Base-by-base conservation (phyloP, 352 stramenopile species). In the Phytophthora sojae region DNA sequence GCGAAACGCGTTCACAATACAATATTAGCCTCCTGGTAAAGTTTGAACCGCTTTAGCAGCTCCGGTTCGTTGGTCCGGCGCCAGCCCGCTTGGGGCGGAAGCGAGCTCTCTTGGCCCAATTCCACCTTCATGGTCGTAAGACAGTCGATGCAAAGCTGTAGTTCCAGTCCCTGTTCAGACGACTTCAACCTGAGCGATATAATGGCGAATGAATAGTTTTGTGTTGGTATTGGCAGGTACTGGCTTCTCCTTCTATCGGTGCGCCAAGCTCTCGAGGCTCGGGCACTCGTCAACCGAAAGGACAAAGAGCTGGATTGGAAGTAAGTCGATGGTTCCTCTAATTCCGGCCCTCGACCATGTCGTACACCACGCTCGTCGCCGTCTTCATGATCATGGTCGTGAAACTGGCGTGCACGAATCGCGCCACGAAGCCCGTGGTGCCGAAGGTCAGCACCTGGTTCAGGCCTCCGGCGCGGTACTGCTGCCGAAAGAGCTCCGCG, bases 311-410 rank as follows among this genome's bases (percentile, higher is more conserved):
- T 67, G 25, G 61, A 51, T 57, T 19, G 37, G 57, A 39, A 39
- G 45, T 61, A 68, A 64, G 50, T 50, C 42, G 55, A 35, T 51
- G 47, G 51, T 11, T 30, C 26, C 37, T 71, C 63, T 79, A 76
- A 54, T 65, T 62, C n/a, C 74, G 68, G 14, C 78, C 64, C 71
- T 92, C 85, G 49, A 90, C 84, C 69, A 83, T 80, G 39, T 96
- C 89, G 73, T 97, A 97, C 57, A 97, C 82, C 72, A 93, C 81
- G 65, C 75, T 92, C 35, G 86, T 95, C 12, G 81, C 87, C 4
- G 90, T 95, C 80, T 97, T 97, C 89, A 97, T 95, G 71, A 97
- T 91, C 84, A 96, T 93, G 12, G 92, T 97, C n/a, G 90, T 97
- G 74, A 97, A 94, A 69, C 84, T 85, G 21, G 90, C 84, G 69